Conservation (phyloP, 345 rosid genomes). For the Gossypium mustelinum region DNA sequence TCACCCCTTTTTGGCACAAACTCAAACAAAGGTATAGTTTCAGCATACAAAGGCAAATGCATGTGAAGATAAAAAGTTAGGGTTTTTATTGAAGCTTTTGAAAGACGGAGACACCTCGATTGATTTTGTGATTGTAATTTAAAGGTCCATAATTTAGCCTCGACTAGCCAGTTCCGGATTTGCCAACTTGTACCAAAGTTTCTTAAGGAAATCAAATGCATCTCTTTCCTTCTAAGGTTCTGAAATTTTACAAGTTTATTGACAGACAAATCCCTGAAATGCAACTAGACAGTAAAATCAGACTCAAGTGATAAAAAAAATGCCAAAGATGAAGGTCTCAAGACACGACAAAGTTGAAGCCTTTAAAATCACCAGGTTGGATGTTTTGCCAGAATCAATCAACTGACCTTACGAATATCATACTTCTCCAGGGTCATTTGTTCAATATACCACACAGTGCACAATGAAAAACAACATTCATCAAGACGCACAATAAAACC, state of each 20-base stretch:
- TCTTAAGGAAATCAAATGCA: too few relatives aligned
- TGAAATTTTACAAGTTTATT: too few relatives aligned
- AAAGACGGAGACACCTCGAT: not conserved
- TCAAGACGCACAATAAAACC: not conserved
- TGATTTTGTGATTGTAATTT: not conserved
- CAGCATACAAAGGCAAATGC: not conserved
- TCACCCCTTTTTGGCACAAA: not conserved
- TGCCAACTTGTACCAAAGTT: too few relatives aligned
- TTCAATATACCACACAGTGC: not conserved
- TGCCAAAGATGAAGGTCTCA: too few relatives aligned
- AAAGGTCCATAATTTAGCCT: not conserved
- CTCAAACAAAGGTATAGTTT: not conserved
- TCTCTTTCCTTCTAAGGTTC: too few relatives aligned
- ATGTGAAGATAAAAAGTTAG: not conserved
- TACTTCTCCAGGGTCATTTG: not conserved
- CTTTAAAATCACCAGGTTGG: too few relatives aligned
- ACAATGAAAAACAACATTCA: not conserved
- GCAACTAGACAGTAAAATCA: too few relatives aligned
- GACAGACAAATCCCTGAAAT: too few relatives aligned
- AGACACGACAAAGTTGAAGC: too few relatives aligned
- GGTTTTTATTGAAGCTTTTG: slow-evolving; percentile 6
- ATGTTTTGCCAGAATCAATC: too few relatives aligned
- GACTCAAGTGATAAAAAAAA: too few relatives aligned
- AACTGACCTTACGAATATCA: not conserved
- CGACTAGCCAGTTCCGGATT: not conserved